Conservation (phyloP, 129 eudicot genomes). For the Arctium lappa region DNA sequence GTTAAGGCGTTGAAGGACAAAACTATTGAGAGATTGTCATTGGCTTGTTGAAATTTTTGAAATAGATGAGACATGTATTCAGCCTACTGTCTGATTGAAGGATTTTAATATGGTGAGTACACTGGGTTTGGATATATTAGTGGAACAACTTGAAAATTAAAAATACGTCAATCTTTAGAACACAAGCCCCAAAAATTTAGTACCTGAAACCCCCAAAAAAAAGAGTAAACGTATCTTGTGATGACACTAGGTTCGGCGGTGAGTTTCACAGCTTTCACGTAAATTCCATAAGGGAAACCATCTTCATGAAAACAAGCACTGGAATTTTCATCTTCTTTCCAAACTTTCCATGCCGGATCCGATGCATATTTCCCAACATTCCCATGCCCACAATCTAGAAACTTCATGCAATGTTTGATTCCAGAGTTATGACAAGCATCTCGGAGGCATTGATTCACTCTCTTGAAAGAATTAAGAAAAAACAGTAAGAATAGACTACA, state of each 20-base stretch:
- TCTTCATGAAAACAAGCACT: slow-evolving; percentile 48
- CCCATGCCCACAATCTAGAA: slow-evolving; percentile 74
- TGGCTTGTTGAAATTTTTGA: background rate
- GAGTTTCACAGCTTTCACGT: slow-evolving; percentile 55
- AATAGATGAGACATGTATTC: background rate
- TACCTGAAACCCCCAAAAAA: slow-evolving; percentile 99
- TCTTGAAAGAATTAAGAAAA: slow-evolving; percentile 34
- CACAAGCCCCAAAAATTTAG: background rate
- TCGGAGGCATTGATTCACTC: slow-evolving; percentile 90
- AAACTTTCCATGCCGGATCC: slow-evolving; percentile 29
- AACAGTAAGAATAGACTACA: background rate
- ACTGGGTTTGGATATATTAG: background rate
- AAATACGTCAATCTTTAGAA: background rate
- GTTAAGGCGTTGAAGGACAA: background rate
- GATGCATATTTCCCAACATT: background rate
- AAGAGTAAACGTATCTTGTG: slow-evolving; percentile 73
- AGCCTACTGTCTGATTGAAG: background rate
- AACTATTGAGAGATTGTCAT: background rate
- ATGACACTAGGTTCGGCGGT: slow-evolving; percentile 35
- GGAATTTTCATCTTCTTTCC: slow-evolving; percentile 44
- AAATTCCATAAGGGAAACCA: slow-evolving; percentile 66
- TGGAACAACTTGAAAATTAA: background rate
- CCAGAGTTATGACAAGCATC: slow-evolving; percentile 50
- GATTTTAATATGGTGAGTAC: background rate
- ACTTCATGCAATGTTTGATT: slow-evolving; percentile 33